phyloP scores from a whole-genome alignment of 768 basidiomycete genomes.

The Holtermannia corniformis region DNA sequence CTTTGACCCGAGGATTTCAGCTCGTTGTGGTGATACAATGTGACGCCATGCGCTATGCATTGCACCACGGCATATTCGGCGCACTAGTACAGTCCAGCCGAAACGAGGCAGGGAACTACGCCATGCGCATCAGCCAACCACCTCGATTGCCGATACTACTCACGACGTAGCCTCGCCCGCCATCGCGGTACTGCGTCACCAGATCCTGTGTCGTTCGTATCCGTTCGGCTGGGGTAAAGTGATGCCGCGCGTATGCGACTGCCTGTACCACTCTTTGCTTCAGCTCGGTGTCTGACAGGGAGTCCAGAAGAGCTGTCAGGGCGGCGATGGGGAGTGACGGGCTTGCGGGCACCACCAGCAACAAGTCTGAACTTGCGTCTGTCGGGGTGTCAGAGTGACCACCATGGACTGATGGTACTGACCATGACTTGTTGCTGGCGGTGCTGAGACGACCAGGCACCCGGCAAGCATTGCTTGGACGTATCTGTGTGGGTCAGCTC shows the following conservation, averaged over 20 bases:
- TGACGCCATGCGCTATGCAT: too few species aligned
- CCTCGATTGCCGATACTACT: background rate
- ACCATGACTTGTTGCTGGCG: background rate
- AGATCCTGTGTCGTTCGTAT: background rate
- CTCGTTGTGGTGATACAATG: too few species aligned
- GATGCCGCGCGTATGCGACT: background rate
- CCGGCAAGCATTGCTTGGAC: constrained; percentile 26
- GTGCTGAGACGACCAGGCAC: background rate
- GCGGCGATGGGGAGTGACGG: background rate
- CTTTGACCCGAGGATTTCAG: too few species aligned
- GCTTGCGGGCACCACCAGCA: background rate
- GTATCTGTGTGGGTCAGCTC: constrained; percentile 10
- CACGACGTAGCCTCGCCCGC: background rate
- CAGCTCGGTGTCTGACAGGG: background rate
- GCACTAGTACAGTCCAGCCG: background rate
- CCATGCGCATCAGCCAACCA: background rate
- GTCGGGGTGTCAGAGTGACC: background rate
- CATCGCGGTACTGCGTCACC: background rate
- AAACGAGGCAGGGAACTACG: background rate
- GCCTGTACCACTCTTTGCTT: background rate
- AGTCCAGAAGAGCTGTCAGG: background rate
- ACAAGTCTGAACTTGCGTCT: background rate
- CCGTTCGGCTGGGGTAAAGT: background rate
- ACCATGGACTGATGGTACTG: background rate
- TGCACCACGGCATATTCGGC: too few species aligned